Evolutionary conservation across 129 eudicot species (phyloP).

Genomic region (Pseudognaphalium luteoalbum): DNA sequence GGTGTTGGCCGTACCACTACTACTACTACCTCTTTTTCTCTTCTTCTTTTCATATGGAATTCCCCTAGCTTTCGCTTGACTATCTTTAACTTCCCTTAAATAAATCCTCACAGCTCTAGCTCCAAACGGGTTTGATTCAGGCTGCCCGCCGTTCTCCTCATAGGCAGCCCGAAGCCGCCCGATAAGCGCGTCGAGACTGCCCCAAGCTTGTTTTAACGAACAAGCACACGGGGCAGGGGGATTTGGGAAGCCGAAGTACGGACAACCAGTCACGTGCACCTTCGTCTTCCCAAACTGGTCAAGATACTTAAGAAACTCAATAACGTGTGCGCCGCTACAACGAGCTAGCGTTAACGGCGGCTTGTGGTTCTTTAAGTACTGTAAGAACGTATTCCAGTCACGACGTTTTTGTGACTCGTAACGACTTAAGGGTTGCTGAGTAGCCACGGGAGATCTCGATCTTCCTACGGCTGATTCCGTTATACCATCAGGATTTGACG

Average conservation of each 20-base stretch:
- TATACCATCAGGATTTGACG: background rate
- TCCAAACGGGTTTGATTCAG: slow-evolving; percentile 74
- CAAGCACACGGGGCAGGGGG: slow-evolving; percentile 77
- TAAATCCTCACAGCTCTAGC: slow-evolving; percentile 74
- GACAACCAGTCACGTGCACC: slow-evolving; percentile 66
- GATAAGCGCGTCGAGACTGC: slow-evolving; percentile 73
- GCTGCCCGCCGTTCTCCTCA: slow-evolving; percentile 70
- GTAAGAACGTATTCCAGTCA: slow-evolving; percentile 73
- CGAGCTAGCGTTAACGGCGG: slow-evolving; percentile 64
- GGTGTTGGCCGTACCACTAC: background rate
- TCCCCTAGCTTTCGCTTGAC: slow-evolving; percentile 76
- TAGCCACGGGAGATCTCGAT: slow-evolving; percentile 22
- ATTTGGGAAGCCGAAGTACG: slow-evolving; percentile 64
- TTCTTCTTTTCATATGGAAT: slow-evolving; percentile 78
- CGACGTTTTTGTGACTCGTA: slow-evolving; percentile 79
- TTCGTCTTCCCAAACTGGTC: slow-evolving; percentile 79
- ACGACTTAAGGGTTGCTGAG: slow-evolving; percentile 42
- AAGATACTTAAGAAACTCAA: slow-evolving; percentile 70
- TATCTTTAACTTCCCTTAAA: slow-evolving; percentile 64
- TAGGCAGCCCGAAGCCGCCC: slow-evolving; percentile 71
- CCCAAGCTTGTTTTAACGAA: slow-evolving; percentile 68
- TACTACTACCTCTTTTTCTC: slow-evolving; percentile 46
- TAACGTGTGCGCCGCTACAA: slow-evolving; percentile 78
- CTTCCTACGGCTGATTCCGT: background rate
- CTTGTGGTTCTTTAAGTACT: slow-evolving; percentile 63